These are phyloP conservation scores for Alloascoidea hylecoeti DNA, from an alignment of 805 yeast genomes.

Conservation along the genomic window DNA sequence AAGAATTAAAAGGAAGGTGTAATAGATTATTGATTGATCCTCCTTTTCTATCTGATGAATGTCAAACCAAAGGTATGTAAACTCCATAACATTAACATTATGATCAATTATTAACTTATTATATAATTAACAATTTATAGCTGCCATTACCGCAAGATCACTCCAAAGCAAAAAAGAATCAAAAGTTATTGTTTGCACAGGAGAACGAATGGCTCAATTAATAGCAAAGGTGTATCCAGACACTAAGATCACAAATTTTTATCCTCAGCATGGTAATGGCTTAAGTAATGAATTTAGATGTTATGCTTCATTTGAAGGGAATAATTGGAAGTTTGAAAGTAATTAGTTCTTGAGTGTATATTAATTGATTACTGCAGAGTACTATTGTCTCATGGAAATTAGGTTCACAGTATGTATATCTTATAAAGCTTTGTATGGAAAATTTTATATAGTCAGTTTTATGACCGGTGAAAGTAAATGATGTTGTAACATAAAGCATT, in stretches of 20 bases:
- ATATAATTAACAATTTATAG: conserved; percentile 10
- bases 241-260: conserved; percentile 46
- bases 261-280: conserved; percentile 76
- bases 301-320: conserved; percentile 65
- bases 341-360: no score
- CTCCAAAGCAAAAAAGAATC: conserved; percentile 27
- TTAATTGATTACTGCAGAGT: no score
- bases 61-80: conserved; percentile 49
- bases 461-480: no score
- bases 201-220: conserved; percentile 72
- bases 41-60: conserved; percentile 71
- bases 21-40: conserved; percentile 76
- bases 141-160: conserved; percentile 47
- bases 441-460: no score
- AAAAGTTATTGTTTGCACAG: conserved; percentile 66
- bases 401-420: no score
- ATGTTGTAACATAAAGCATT: no score
- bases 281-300: conserved; percentile 81
- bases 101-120: conserved; percentile 16
- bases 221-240: conserved; percentile 51
- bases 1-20: conserved; percentile 40
- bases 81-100: background rate
- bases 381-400: no score
- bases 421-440: no score
- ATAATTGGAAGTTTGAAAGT: conserved; percentile 41